phyloP scores from a whole-genome alignment of 2,329 filamentous ascomycete species.

The Lachnellula willkommii region DNA sequence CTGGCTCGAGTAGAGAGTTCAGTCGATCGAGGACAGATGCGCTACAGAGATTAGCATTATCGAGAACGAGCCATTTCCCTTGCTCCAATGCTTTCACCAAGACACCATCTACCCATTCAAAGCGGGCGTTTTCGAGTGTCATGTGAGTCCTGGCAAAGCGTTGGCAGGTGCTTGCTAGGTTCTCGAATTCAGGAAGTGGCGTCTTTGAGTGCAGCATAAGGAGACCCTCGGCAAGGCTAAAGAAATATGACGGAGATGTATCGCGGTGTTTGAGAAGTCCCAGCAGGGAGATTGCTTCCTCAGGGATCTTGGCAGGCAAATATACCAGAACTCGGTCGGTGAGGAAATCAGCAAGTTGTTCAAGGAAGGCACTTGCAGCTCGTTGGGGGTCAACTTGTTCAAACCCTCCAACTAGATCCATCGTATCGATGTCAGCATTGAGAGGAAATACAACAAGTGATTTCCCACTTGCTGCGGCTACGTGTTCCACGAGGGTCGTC shows the following conservation, averaged over 20 bases:
- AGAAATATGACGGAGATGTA: conserved; percentile 21
- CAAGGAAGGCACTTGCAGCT: conserved; percentile 57
- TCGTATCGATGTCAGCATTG: conserved; percentile 92
- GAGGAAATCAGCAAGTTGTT: conserved; percentile 48
- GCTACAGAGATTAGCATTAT: conserved; percentile 96
- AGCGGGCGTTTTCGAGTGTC: conserved; percentile 67
- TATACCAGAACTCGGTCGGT: conserved; percentile 45
- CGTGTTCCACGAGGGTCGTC: conserved; percentile 69
- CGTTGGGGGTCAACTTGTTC: conserved; percentile 85
- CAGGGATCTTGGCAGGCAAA: conserved; percentile 43
- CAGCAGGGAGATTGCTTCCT: conserved; percentile 46
- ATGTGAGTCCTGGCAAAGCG: conserved; percentile 48
- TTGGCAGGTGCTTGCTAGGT: conserved; percentile 22
- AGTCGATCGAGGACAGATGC: conserved; percentile 89
- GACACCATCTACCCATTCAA: conserved; percentile 94
- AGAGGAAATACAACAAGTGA: conserved; percentile 77
- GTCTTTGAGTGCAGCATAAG: conserved; percentile 31
- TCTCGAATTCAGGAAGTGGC: conserved; percentile 35
- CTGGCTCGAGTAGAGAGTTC: conserved; percentile 89
- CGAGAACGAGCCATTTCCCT: conserved; percentile 88
- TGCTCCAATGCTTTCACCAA: conserved; percentile 80
- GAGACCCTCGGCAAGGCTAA: conserved; percentile 31
- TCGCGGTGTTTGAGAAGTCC: conserved; percentile 39
- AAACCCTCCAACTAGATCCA: conserved; percentile 95
- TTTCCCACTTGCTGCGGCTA: conserved; percentile 74